Conservation (phyloP, 2,329 filamentous ascomycete species). For the Aspergillus novofumigatus region DNA sequence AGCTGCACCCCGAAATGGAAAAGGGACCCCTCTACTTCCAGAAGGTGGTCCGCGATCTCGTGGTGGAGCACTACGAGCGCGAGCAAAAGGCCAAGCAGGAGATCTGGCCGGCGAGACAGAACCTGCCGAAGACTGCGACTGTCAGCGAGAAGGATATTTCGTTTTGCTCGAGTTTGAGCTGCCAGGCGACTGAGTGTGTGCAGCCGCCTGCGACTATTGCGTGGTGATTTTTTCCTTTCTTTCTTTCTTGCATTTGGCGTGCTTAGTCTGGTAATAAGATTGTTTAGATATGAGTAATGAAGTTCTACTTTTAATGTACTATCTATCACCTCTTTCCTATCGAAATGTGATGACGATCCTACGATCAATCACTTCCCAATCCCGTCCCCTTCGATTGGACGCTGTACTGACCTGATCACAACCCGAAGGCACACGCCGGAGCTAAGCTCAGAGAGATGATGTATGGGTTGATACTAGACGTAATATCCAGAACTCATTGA, state of each 20-base stretch:
- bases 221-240: neutral
- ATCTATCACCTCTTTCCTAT: too few relatives aligned
- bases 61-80: slow-evolving; percentile 44
- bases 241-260: neutral
- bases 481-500: too few relatives aligned
- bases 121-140: slow-evolving; percentile 21
- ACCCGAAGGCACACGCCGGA: too few relatives aligned
- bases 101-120: slow-evolving; percentile 50
- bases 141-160: slow-evolving; percentile 28
- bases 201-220: neutral
- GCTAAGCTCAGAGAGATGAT: too few relatives aligned
- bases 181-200: slow-evolving; percentile 7
- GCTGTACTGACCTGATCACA: too few relatives aligned
- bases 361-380: too few relatives aligned
- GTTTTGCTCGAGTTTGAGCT: slow-evolving; percentile 25
- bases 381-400: too few relatives aligned
- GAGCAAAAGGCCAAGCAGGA: slow-evolving; percentile 45
- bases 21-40: slow-evolving; percentile 56
- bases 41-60: slow-evolving; percentile 45
- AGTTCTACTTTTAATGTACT: too few relatives aligned
- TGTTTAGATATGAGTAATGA: neutral
- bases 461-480: too few relatives aligned
- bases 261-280: neutral
- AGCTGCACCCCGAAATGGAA: slow-evolving; percentile 57
- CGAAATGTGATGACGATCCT: too few relatives aligned